These are phyloP conservation scores for Fusarium sp. DNA, from an alignment of 2,329 filamentous ascomycete species.

Conservation along the genomic window DNA sequence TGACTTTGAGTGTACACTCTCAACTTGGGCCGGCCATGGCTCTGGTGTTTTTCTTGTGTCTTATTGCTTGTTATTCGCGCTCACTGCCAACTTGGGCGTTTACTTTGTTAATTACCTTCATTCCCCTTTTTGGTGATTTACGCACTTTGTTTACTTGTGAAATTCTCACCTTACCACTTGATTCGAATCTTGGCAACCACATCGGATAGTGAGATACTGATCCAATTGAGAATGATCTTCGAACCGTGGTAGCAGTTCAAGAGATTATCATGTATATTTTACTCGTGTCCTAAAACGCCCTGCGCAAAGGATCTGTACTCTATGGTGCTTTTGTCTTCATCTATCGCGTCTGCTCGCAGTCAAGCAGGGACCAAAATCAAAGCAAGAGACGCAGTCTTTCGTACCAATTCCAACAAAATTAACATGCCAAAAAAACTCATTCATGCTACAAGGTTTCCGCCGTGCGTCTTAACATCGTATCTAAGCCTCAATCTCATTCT, in stretches of 20 bases:
- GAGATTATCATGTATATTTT: slow-evolving; percentile 6
- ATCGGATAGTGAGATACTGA: neutral
- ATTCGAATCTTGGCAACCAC: neutral
- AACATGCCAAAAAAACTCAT: slow-evolving; percentile 13
- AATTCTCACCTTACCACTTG: neutral
- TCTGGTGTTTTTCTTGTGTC: slow-evolving; percentile 39
- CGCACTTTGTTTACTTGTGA: neutral
- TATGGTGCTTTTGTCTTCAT: slow-evolving; percentile 4
- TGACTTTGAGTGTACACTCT: slow-evolving; percentile 42
- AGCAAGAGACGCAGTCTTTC: neutral
- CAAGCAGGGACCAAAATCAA: neutral
- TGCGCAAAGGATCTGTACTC: slow-evolving; percentile 21
- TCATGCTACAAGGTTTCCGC: slow-evolving; percentile 3
- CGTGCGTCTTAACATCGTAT: neutral
- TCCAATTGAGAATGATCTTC: no score
- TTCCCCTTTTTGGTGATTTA: slow-evolving; percentile 1
- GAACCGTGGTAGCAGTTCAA: neutral
- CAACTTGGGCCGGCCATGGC: slow-evolving; percentile 30
- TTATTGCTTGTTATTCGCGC: slow-evolving; percentile 29
- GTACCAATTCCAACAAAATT: neutral
- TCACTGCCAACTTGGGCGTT: slow-evolving; percentile 38
- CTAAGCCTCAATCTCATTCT: slow-evolving; percentile 73
- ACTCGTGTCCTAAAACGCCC: slow-evolving; percentile 28
- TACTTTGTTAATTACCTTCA: slow-evolving; percentile 16
- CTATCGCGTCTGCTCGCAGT: neutral